Percentiles rank a stretch among this genome's conserved stretches.
These are phyloP conservation scores for Leishmania guyanensis DNA, from an alignment of 208 protist genomes.

Conservation along the genomic window DNA sequence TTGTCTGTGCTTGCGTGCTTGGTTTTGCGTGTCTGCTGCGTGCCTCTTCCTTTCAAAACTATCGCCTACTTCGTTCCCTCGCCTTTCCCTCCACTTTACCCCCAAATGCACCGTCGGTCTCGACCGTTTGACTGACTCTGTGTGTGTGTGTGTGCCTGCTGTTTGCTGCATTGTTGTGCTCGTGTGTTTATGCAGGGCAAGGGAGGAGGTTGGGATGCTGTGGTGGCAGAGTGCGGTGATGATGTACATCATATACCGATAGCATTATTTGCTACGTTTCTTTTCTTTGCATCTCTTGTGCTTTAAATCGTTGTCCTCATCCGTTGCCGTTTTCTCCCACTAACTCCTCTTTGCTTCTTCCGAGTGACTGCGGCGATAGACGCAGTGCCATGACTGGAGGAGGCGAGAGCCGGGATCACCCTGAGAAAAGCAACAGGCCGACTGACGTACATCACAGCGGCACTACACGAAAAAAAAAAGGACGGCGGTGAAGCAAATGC, in stretches of 20 bases:
- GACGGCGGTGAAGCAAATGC: neutral
- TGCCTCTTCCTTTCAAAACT: neutral
- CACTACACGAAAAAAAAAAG: neutral
- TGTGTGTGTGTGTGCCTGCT: neutral
- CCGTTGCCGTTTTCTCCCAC: neutral
- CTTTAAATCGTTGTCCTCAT: neutral
- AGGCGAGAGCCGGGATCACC: neutral
- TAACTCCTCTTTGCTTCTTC: neutral
- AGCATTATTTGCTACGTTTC: neutral
- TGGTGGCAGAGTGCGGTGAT: neutral
- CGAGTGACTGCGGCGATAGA: neutral
- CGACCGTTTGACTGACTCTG: neutral
- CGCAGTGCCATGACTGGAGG: neutral
- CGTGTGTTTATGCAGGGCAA: neutral
- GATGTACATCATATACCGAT: neutral
- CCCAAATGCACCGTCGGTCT: neutral
- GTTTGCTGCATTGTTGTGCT: neutral
- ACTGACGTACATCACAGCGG: neutral
- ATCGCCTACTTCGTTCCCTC: slow-evolving; percentile 9
- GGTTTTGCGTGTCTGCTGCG: neutral
- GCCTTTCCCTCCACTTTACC: neutral
- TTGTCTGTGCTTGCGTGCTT: neutral
- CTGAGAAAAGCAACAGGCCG: neutral
- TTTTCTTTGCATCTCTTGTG: neutral
- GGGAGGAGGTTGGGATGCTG: neutral